Conservation (phyloP, 257 asterid genomes). For the Solanum lycopersicoides region DNA sequence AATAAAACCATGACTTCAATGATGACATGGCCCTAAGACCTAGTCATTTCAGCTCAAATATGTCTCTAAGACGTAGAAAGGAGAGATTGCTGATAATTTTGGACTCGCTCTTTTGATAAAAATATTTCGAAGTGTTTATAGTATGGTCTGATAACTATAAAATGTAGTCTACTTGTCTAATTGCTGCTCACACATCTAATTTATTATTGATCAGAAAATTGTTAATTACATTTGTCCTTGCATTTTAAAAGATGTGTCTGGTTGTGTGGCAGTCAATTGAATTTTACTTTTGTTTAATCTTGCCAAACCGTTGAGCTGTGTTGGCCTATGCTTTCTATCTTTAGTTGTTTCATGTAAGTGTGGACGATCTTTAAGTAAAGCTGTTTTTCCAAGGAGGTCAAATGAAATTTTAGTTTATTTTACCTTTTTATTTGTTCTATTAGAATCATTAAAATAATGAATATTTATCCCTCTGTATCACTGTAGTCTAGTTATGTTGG, state of each 20-base stretch:
- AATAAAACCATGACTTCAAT: not conserved
- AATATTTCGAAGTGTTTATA: not conserved
- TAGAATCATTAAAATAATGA: not conserved
- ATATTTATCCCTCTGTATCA: not conserved
- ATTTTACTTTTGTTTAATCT: not conserved
- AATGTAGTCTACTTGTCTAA: not conserved
- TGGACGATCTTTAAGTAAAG: not conserved
- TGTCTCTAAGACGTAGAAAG: not conserved
- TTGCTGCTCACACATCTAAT: not conserved
- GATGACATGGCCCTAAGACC: not conserved
- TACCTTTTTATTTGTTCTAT: not conserved
- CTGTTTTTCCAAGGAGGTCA: not conserved
- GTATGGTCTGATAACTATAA: not conserved
- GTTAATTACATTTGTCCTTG: not conserved
- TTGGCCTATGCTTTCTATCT: not conserved
- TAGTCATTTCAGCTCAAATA: not conserved
- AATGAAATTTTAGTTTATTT: not conserved
- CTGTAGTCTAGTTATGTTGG: conserved; percentile 94
- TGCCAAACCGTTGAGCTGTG: not conserved
- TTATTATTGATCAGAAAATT: not conserved
- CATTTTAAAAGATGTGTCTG: not conserved
- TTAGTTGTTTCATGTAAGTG: not conserved
- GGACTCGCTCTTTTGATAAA: not conserved
- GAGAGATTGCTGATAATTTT: not conserved
- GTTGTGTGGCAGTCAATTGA: not conserved